Conservation (phyloP, 2,329 filamentous ascomycete species). For the Aschersonia sp. region DNA sequence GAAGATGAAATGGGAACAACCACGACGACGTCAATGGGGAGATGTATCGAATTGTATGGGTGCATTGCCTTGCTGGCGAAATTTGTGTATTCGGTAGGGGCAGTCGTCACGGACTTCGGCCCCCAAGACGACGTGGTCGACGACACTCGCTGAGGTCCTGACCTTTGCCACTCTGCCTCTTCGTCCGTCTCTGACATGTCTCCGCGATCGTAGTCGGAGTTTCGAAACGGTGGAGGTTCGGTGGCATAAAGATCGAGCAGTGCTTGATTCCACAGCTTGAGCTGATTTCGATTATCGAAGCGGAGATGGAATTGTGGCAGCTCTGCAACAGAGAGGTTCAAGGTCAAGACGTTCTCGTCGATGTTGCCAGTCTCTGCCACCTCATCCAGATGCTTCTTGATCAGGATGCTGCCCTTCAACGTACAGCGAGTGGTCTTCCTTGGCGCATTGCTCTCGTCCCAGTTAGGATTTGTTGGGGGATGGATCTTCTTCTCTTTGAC, state of each 20-base stretch:
- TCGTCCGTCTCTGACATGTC: constrained; percentile 76
- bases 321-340: constrained; percentile 82
- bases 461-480: constrained; percentile 38
- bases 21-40: constrained; percentile 88
- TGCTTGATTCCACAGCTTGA: constrained; percentile 83
- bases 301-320: constrained; percentile 87
- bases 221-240: constrained; percentile 48
- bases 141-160: constrained; percentile 54
- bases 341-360: constrained; percentile 74
- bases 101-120: constrained; percentile 70
- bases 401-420: constrained; percentile 91
- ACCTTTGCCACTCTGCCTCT: constrained; percentile 62
- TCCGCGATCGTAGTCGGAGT: constrained; percentile 61
- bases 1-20: constrained; percentile 95
- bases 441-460: constrained; percentile 44
- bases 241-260: constrained; percentile 69
- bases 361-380: constrained; percentile 55
- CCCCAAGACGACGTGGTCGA: constrained; percentile 76
- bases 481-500: constrained; percentile 87
- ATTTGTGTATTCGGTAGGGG: constrained; percentile 82
- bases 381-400: constrained; percentile 93
- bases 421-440: constrained; percentile 65
- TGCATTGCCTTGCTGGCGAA: constrained; percentile 36
- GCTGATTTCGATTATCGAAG: constrained; percentile 69
- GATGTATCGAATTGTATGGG: constrained; percentile 49